phyloP scores from a whole-genome alignment of 2,329 filamentous ascomycete genomes.

The Colletotrichum sidae region DNA sequence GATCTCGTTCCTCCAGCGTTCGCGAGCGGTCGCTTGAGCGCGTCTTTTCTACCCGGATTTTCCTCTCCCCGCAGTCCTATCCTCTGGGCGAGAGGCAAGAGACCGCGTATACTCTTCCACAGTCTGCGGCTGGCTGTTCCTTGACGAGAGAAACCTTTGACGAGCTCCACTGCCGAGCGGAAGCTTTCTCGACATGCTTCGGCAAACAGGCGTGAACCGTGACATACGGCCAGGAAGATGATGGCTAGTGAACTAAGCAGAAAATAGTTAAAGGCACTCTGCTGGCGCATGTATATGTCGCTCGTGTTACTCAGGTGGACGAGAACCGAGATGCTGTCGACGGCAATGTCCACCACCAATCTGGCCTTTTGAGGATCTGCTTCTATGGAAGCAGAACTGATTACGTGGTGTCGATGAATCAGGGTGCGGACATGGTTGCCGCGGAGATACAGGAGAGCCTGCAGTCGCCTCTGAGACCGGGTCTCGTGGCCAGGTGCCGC shows the following conservation, averaged over 20 bases:
- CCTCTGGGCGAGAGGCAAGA: slow-evolving; percentile 46
- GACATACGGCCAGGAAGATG: slow-evolving; percentile 57
- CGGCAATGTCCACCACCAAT: slow-evolving; percentile 52
- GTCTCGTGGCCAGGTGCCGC: slow-evolving; percentile 42
- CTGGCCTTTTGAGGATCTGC: slow-evolving; percentile 49
- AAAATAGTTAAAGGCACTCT: slow-evolving; percentile 55
- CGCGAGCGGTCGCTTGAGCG: no score
- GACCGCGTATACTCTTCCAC: slow-evolving; percentile 50
- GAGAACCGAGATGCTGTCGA: slow-evolving; percentile 48
- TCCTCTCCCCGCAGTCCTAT: slow-evolving; percentile 41
- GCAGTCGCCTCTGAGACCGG: slow-evolving; percentile 51
- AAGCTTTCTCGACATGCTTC: slow-evolving; percentile 49
- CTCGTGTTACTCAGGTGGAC: slow-evolving; percentile 50
- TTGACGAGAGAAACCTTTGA: slow-evolving; percentile 47
- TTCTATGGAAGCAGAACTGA: slow-evolving; percentile 51
- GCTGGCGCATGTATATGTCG: slow-evolving; percentile 51
- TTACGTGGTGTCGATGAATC: slow-evolving; percentile 57
- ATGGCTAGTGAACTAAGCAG: slow-evolving; percentile 52
- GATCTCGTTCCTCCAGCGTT: no score
- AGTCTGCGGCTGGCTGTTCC: slow-evolving; percentile 47
- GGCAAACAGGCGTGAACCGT: slow-evolving; percentile 55
- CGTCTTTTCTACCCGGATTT: not conserved
- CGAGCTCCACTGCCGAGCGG: slow-evolving; percentile 46
- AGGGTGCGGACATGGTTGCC: slow-evolving; percentile 58
- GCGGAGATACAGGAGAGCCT: slow-evolving; percentile 56